These are phyloP conservation scores for Amyloporia xantha DNA, from an alignment of 768 basidiomycete genomes.

Conservation along the genomic window DNA sequence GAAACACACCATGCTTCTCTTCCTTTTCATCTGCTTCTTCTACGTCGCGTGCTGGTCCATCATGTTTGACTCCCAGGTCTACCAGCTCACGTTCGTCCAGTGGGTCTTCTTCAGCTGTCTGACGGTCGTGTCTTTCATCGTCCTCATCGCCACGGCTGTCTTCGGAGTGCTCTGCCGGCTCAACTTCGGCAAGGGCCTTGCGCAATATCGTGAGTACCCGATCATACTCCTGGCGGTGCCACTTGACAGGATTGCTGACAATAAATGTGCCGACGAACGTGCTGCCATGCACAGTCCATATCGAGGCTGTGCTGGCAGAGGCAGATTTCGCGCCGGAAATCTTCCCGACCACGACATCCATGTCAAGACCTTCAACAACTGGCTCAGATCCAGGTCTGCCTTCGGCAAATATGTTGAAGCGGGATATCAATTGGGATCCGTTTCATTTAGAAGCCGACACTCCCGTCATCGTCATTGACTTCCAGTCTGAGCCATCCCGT, in stretches of 20 bases:
- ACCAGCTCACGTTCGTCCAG: slow-evolving; percentile 23
- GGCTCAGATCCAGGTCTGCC: too few relatives aligned
- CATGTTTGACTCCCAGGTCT: slow-evolving; percentile 25
- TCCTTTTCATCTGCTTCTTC: slow-evolving; percentile 35
- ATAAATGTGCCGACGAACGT: too few relatives aligned
- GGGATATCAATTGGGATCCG: slow-evolving; percentile 20
- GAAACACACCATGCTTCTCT: slow-evolving; percentile 34
- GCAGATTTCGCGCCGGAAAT: slow-evolving; percentile 22
- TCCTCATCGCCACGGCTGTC: slow-evolving; percentile 30
- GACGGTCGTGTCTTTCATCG: slow-evolving; percentile 34
- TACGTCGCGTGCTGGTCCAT: slow-evolving; percentile 23
- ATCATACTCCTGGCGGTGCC: too few relatives aligned
- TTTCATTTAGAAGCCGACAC: slow-evolving; percentile 10
- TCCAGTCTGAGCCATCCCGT: slow-evolving; percentile 1
- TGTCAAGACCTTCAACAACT: too few relatives aligned
- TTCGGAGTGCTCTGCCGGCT: slow-evolving; percentile 43
- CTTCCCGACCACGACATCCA: slow-evolving; percentile 18
- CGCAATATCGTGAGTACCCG: slow-evolving; percentile 44
- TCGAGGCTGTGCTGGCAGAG: slow-evolving; percentile 17
- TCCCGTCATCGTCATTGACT: slow-evolving; percentile 18
- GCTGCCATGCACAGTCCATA: slow-evolving; percentile 14
- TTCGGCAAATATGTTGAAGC: slow-evolving; percentile 9
- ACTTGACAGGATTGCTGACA: too few relatives aligned
- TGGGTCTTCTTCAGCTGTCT: slow-evolving; percentile 49
- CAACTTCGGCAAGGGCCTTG: slow-evolving; percentile 50